phyloP scores from a whole-genome alignment of 176 grass and related monocot species.

The Alloteropsis semialata region DNA sequence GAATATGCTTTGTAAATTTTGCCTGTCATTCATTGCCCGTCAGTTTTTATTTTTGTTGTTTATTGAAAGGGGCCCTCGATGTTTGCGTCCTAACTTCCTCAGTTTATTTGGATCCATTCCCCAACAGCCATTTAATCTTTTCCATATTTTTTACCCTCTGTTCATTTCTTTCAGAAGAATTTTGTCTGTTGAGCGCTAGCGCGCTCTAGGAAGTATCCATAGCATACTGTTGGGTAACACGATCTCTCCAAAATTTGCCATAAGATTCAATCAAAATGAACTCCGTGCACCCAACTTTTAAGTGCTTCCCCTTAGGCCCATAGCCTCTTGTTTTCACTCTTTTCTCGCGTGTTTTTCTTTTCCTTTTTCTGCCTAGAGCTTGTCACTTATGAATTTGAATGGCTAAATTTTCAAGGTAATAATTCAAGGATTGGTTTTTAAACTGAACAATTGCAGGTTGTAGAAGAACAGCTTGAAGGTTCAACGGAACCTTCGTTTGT shows the following conservation, averaged over 20 bases:
- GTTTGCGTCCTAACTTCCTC: conserved; percentile 14
- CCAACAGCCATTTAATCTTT: conserved; percentile 1
- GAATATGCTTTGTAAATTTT: not conserved
- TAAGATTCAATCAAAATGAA: no score
- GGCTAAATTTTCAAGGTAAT: not conserved
- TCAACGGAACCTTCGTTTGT: conserved; percentile 28
- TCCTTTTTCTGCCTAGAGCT: not conserved
- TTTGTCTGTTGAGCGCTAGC: not conserved
- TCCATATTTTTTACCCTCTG: not conserved
- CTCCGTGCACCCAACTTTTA: not conserved
- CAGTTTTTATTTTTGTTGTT: not conserved
- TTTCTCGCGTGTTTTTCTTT: not conserved
- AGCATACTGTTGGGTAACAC: no score
- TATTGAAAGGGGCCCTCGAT: not conserved
- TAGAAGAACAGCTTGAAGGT: conserved; percentile 28
- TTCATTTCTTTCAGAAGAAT: not conserved
- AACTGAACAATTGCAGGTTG: conserved; percentile 24
- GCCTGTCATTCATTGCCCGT: not conserved
- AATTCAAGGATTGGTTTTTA: conserved; percentile 9
- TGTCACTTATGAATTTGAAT: not conserved
- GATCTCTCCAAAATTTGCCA: no score
- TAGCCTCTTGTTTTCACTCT: not conserved
- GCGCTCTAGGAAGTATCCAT: no score
- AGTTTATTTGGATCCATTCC: conserved; percentile 3
- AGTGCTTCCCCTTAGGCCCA: not conserved